Conservation (phyloP, 73 alveolate species). For the Paramecium caudatum region DNA sequence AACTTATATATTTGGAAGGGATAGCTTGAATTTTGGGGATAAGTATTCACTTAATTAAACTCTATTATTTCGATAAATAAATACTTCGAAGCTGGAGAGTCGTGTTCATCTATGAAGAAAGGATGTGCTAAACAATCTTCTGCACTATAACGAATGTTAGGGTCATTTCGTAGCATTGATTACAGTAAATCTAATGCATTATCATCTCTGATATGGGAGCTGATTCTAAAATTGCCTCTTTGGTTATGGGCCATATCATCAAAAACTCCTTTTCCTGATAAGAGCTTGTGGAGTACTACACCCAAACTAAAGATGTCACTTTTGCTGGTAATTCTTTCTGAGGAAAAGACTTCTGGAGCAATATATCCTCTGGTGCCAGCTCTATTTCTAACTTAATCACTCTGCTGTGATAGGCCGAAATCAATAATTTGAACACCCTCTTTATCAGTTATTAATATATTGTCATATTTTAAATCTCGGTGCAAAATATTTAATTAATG, state of each 20-base stretch:
- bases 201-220: neutral
- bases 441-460: neutral
- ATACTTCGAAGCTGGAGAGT: neutral
- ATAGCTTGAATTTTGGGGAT: too few relatives aligned
- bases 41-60: too few relatives aligned
- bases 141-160: conserved; percentile 1
- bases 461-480: conserved; percentile 3
- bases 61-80: too few relatives aligned
- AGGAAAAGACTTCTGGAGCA: conserved; percentile 57
- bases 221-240: neutral
- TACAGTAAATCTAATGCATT: neutral
- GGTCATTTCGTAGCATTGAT: neutral
- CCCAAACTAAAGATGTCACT: conserved; percentile 77
- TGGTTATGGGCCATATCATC: neutral
- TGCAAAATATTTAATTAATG: neutral
- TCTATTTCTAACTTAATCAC: neutral
- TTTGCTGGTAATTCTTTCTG: neutral
- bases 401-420: neutral
- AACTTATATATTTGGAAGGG: too few relatives aligned
- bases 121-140: conserved; percentile 64
- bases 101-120: conserved; percentile 20
- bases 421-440: neutral
- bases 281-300: conserved; percentile 30
- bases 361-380: conserved; percentile 68
- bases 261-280: neutral